phyloP scores from a whole-genome alignment of 495 filamentous ascomycete genomes.

The Neurospora hispaniola region DNA sequence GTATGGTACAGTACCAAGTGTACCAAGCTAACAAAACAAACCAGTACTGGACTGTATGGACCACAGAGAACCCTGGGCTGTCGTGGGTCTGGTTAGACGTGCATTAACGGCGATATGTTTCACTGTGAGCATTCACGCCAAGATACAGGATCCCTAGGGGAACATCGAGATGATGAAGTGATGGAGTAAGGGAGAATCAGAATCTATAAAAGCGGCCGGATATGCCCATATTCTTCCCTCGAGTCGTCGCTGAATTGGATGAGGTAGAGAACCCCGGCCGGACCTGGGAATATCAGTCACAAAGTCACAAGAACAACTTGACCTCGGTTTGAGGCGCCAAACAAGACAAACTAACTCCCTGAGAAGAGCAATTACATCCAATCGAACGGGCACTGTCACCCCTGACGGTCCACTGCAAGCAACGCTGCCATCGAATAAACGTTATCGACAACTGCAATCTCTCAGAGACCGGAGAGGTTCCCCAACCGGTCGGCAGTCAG shows the following conservation, averaged over 20 bases:
- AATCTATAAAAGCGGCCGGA: not conserved
- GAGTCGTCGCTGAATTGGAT: not conserved
- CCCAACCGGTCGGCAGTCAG: conserved; percentile 3
- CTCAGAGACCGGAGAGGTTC: not conserved
- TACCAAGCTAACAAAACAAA: no score
- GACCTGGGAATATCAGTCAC: not conserved
- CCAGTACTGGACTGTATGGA: no score
- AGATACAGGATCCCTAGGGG: conserved; percentile 1
- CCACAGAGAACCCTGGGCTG: not conserved
- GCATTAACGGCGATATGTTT: conserved; percentile 6
- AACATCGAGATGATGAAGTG: not conserved
- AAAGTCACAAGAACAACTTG: not conserved
- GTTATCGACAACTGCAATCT: not conserved
- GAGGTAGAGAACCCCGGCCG: not conserved
- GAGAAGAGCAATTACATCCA: not conserved
- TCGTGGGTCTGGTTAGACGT: not conserved
- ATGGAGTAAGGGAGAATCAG: not conserved
- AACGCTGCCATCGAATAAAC: not conserved
- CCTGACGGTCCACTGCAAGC: not conserved
- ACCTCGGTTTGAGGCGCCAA: not conserved
- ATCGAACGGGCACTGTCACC: not conserved
- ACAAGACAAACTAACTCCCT: not conserved
- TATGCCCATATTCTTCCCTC: not conserved
- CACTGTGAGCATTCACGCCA: conserved; percentile 14
- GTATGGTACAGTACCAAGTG: no score